Evolutionary conservation across 805 yeast species (phyloP), one percentile per base, ranked within the genome.

Genomic region (Millerozyma miso): DNA sequence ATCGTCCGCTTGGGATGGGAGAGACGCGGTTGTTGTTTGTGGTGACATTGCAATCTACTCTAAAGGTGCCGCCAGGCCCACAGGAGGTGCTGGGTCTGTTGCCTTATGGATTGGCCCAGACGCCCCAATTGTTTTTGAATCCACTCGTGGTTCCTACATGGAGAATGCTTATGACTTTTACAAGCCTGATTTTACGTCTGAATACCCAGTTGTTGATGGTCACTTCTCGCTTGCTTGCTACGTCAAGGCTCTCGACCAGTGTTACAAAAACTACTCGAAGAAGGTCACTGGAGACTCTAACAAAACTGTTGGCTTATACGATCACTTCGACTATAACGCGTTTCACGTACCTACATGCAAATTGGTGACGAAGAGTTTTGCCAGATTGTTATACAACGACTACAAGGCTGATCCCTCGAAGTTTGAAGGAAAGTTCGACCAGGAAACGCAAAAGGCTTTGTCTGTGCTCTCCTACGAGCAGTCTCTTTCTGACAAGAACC

Each of bases 311-410:
- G 88, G 89, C 51, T 74, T 88, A 39, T 60, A 51, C 45, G 72
- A 81, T 47, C 73, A 81, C 61, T 93, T 93, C 62, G 97, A 88
- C 69, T 93, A 85, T 77, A 84, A 87, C 58, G 91, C 89, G 32
- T 93, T 93, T 90, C 99, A 93, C 66, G 97, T 89, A 42, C 99
- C 99, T 63, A 93, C 93, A 49, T 91, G 99, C 74, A 93, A 93
- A 74, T 79, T 90, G 59, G 98, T 93, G 47, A 71, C 82, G 57
- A 93, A 93, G 74, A 86, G 95, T 5, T 93, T 80, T 63, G 99
- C 96, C 42, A 84, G 99, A 73, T 70, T 93, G 62, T 66, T 87
- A 54, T 93, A 85, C 79, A 83, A 88, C 63, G 99, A 91, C 70
- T 91, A 78, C 76, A 76, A 73, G 62, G 74, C 81, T 51, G 76